Conservation (phyloP, 2,329 filamentous ascomycete genomes). For the Ambrosiella beaveri region DNA sequence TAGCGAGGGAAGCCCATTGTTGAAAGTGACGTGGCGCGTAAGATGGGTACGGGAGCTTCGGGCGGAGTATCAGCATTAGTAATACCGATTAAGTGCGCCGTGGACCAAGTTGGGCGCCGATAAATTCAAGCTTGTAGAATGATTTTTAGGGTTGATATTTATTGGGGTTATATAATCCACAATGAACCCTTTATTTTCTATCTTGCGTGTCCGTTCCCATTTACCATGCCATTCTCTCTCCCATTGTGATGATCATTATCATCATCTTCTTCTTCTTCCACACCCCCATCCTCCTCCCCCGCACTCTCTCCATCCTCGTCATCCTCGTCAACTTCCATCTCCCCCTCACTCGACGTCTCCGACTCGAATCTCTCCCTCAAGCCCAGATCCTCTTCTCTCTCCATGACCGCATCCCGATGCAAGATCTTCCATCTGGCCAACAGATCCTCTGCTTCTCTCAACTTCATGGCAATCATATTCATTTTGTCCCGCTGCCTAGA, state of each 20-base stretch:
- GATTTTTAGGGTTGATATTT: too few relatives aligned
- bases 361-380: neutral
- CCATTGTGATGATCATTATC: neutral
- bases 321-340: neutral
- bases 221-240: too few relatives aligned
- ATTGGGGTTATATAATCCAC: too few relatives aligned
- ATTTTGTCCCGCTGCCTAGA: neutral
- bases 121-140: too few relatives aligned
- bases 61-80: too few relatives aligned
- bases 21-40: too few relatives aligned
- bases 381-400: constrained; percentile 1
- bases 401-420: neutral
- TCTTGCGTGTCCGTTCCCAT: too few relatives aligned
- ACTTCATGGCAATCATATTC: neutral
- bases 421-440: neutral
- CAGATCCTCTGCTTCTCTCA: neutral
- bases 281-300: neutral
- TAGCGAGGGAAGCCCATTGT: too few relatives aligned
- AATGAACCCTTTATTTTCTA: too few relatives aligned
- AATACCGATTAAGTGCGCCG: too few relatives aligned
- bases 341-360: neutral
- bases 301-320: neutral
- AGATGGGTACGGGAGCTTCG: too few relatives aligned
- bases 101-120: too few relatives aligned
- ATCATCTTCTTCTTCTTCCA: neutral